Percentiles rank a stretch among this genome's conserved stretches.
Evolutionary conservation across 2,329 filamentous ascomycete species (phyloP).

Genomic region (Fonsecaea multimorphosa): DNA sequence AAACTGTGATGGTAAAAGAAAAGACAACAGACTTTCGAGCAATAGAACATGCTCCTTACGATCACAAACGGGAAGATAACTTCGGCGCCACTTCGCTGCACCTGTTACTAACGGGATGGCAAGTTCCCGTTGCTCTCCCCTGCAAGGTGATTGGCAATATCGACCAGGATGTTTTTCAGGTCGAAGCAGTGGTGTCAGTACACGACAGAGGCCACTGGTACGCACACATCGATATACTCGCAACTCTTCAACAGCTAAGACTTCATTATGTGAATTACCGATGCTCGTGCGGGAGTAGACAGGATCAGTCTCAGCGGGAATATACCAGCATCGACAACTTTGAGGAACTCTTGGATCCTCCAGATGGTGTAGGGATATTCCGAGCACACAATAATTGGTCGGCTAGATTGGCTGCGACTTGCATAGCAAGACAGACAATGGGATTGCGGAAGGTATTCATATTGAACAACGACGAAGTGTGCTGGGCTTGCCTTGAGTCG

Average conservation of each 20-base stretch:
- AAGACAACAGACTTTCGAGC: conserved; percentile 26
- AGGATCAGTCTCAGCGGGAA: not conserved
- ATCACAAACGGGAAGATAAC: conserved; percentile 26
- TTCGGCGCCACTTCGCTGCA: conserved; percentile 31
- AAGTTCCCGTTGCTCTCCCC: conserved; percentile 7
- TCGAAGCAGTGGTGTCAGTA: conserved; percentile 3
- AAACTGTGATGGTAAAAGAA: conserved; percentile 12
- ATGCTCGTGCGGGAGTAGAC: not conserved
- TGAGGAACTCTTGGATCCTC: conserved; percentile 32
- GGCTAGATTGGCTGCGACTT: conserved; percentile 25
- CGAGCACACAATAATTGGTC: conserved; percentile 32
- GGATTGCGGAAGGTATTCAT: not conserved
- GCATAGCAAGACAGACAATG: not conserved
- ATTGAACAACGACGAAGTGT: not conserved
- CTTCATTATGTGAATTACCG: not conserved
- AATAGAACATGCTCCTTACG: conserved; percentile 16
- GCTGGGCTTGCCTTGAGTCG: not conserved
- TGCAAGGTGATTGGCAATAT: not conserved
- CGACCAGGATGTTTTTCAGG: conserved; percentile 1
- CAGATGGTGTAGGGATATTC: conserved; percentile 16
- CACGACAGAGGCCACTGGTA: conserved; percentile 1
- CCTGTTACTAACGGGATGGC: conserved; percentile 30
- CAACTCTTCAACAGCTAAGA: not conserved
- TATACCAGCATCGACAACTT: conserved; percentile 27
- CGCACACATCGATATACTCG: not conserved